Evolutionary conservation across 495 filamentous ascomycete species (phyloP), one percentile per base, ranked within the genome.

Genomic region (Hypoxylon perforatum): DNA sequence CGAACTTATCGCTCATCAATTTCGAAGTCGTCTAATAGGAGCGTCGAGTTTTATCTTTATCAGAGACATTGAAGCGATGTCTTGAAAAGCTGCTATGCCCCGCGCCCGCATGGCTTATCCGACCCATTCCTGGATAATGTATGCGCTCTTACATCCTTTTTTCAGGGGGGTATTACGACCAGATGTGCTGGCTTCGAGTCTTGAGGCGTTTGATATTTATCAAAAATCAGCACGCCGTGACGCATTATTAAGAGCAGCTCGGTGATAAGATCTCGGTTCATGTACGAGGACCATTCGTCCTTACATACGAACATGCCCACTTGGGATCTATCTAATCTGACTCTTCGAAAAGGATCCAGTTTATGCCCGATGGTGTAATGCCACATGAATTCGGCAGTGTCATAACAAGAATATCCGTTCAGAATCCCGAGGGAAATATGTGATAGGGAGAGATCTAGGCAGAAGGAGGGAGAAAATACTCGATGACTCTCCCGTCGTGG

Each of bases 321-420:
- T 50, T 33, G 17, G 12, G 38, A 50, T 66, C 19, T 39, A 39
- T 45, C 18, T 17, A 19, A 39, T 45, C 18, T 17, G 25, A 51
- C 30, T 23, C n/a, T 50, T 39, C 39, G 18, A 1, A 19, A 59
- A n/a, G 38, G 46, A n/a, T 44, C 4, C 23, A 58, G 22, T 58
- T 48, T 38, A 64, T 57, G 60, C 45, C 38, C 28, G 22, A 60
- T 69, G 60, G 60, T 53, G 55, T 69, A 64, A 69, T 65, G 14
- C 14, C 46, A 41, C 52, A 56, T 53, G 33, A 11, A 60, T 61
- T 45, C 39, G 54, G 65, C 33, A 30, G 25, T 59, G 18, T 64
- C 18, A 22, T 21, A 57, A 30, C 30, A 15, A 38, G 15, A 28
- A 25, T 57, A 57, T 56, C 19, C 63, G 38, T 47, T 42, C 36